phyloP scores from a whole-genome alignment of 148 eudicot genomes.

The Fagopyrum homotropicum region DNA sequence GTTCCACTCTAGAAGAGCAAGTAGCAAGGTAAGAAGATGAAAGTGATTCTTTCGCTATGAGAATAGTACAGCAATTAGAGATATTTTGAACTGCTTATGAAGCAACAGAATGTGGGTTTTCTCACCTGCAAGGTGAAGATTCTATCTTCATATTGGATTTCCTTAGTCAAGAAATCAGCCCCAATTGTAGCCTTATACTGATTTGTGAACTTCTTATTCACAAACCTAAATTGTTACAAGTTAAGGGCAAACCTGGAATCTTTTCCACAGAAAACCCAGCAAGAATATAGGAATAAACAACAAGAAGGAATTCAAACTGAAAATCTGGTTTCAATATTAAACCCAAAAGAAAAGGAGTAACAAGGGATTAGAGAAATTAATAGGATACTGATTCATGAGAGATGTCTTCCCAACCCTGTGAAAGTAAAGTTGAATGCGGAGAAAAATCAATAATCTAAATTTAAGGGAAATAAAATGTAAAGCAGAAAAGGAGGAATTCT shows the following conservation, averaged over 20 bases:
- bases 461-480: background rate
- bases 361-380: background rate
- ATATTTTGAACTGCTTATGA: background rate
- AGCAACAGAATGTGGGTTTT: background rate
- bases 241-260: constrained; percentile 21
- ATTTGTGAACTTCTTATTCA: constrained; percentile 58
- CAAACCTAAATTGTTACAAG: constrained; percentile 33
- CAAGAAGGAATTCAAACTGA: background rate
- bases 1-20: background rate
- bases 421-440: constrained; percentile 16
- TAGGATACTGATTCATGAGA: constrained; percentile 70
- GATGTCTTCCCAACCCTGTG: constrained; percentile 66
- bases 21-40: background rate
- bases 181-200: constrained; percentile 68
- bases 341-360: background rate
- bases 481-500: background rate
- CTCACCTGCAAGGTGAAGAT: constrained; percentile 59
- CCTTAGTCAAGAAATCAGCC: constrained; percentile 67
- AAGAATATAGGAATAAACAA: background rate
- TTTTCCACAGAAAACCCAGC: background rate
- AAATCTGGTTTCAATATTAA: background rate
- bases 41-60: background rate
- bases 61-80: background rate
- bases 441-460: constrained; percentile 3
- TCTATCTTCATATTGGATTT: constrained; percentile 51